Conservation (phyloP, 2,329 filamentous ascomycete species). For the Colletotrichum camelliae region DNA sequence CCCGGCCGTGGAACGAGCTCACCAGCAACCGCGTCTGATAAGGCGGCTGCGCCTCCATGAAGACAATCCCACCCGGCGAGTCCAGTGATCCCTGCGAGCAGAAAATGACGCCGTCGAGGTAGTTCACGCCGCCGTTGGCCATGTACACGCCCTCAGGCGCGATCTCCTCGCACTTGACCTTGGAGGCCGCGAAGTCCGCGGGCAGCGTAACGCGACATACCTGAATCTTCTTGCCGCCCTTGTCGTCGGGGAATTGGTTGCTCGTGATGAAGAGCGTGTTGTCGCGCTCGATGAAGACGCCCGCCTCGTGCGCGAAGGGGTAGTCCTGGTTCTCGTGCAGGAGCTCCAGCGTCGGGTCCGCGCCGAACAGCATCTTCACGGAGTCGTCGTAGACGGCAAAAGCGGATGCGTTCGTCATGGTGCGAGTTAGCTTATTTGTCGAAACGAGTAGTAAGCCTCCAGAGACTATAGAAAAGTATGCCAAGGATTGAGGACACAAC, state of each 20-base stretch:
- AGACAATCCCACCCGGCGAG: conserved; percentile 32
- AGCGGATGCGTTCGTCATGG: conserved; percentile 1
- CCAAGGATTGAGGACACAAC: not conserved
- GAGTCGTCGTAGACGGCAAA: conserved; percentile 11
- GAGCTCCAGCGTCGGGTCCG: conserved; percentile 37
- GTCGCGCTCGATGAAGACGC: conserved; percentile 34
- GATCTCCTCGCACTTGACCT: conserved; percentile 37
- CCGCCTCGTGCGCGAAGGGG: conserved; percentile 56
- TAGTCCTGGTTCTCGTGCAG: conserved; percentile 42
- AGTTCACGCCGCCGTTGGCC: conserved; percentile 56
- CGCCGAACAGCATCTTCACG: conserved; percentile 35
- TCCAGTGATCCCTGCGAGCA: conserved; percentile 42
- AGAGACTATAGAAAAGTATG: not conserved
- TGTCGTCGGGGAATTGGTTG: conserved; percentile 31
- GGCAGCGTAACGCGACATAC: conserved; percentile 32
- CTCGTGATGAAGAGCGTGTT: conserved; percentile 38
- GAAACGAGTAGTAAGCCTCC: not conserved
- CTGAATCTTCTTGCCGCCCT: conserved; percentile 28
- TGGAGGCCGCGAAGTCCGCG: not conserved
- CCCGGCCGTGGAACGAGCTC: conserved; percentile 40
- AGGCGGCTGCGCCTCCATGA: conserved; percentile 35
- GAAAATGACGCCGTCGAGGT: conserved; percentile 42
- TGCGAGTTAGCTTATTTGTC: not conserved
- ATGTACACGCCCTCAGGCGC: conserved; percentile 38
- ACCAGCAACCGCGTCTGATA: conserved; percentile 34